Base-by-base conservation (phyloP, 2,329 filamentous ascomycete genomes). In the Xylaria sp. region DNA sequence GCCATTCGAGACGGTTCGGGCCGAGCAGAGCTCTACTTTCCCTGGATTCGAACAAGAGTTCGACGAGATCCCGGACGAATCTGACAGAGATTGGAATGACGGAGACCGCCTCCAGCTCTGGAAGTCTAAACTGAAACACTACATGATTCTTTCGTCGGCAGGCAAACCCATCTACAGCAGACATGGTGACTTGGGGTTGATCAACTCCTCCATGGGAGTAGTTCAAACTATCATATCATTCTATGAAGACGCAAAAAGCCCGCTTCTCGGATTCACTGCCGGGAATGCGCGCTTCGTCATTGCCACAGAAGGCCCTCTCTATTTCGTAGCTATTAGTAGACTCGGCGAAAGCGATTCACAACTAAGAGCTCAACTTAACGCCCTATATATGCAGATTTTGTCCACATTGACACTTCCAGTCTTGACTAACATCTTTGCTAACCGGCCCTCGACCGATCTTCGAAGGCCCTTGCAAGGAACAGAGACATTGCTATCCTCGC, bases 161-260 rank as follows among this genome's bases (percentile, higher is more conserved):
- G 96, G 96, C 23, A 99, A 99, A 79, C 97, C 96, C 12, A 97
- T 99, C 58, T 99, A 95, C 85, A 98, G 94, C 76, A 89, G 97
- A 58, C 95, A 99, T 78, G 96, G 97, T 48, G 93, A 98, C 74
- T 87, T 97, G 72, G 90, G 91, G 63, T 84, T 98, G 51, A 93
- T 98, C 78, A 97, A 97, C 75, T 92, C 92, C 60, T 98, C 96
- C 75, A 95, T 98, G 79, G 96, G 96, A 48, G 91, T 99, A 21
- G 91, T 98, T 1, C 96, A 98, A 79, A 99, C 96, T 51, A 95
- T 99, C 74, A 97, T 99, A 70, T 98, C 96, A 0, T 98, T 98
- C 78, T 98, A 97, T 77, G 92, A 97, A 78, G 90, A 90, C 54
- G 88, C 91, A 9, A 87, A 92, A 65, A 93, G 97, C 77, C 88